phyloP scores from a whole-genome alignment of 345 rosid genomes.

The Reutealis trisperma region DNA sequence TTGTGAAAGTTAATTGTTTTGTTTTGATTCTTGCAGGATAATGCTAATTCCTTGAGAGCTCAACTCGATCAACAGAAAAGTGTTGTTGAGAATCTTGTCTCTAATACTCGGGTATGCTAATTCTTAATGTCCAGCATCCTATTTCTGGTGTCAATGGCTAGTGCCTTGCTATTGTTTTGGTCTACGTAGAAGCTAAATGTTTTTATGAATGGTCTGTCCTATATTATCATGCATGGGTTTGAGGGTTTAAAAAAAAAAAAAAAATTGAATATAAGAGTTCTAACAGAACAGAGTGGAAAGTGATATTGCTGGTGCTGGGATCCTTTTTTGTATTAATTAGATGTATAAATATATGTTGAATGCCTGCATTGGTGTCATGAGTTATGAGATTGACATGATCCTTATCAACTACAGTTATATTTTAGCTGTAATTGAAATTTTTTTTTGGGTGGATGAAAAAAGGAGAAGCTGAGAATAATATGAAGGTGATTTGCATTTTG shows the following conservation, averaged over 20 bases:
- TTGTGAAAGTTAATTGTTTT: neutral
- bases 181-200: neutral
- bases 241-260: no score
- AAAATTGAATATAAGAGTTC: neutral
- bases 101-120: conserved; percentile 67
- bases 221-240: neutral
- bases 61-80: conserved; percentile 69
- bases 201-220: neutral
- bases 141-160: neutral
- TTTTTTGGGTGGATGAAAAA: no score
- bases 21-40: conserved; percentile 48
- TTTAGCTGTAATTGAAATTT: neutral
- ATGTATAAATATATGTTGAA: conserved; percentile 3
- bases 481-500: no score
- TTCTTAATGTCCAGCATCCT: neutral
- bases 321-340: neutral
- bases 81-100: conserved; percentile 68
- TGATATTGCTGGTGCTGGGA: neutral
- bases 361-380: conserved; percentile 3
- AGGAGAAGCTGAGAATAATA: neutral
- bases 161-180: conserved; percentile 1
- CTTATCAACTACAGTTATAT: neutral
- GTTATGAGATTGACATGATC: neutral
- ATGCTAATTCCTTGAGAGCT: conserved; percentile 57
- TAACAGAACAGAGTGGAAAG: neutral